Evolutionary conservation across 2,329 filamentous ascomycete genomes (phyloP), one percentile per base, ranked within the genome.

Genomic region (Aschersonia sp.): DNA sequence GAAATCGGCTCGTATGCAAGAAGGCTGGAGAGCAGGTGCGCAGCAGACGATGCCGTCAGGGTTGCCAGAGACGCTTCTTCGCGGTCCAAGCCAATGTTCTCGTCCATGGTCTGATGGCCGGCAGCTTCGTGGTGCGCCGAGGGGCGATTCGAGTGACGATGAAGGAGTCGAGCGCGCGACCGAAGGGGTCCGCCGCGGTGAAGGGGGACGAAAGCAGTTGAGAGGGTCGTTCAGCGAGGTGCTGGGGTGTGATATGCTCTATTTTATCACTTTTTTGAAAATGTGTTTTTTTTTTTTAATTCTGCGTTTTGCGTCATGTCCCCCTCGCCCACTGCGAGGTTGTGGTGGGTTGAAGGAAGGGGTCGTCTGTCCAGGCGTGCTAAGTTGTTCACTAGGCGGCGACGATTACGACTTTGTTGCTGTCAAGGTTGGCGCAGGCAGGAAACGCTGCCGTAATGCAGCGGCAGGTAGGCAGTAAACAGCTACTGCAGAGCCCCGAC

Each of bases 1-100:
- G 89, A 95, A 59, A 87, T 82, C 57, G 85, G 81, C 56, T 86
- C 79, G 60, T 73, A 73, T 31, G 72, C 61, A 46, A 65, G 58
- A 52, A 72, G 67, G 54, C 65, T 63, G 48, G 60, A 54, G 43
- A 64, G 50, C 32, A 66, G 51, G 50, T 62, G 61, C 44, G 59
- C 56, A 30, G 56, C 55, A 30, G 59, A 51, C n/a, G 60, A 54
- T n/a, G 64, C 55, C n/a, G 61, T 54, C 45, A 66, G 51, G 46
- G 56, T 56, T 46, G 54, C 58, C 31, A 58, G 54, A 9, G 58
- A 55, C 49, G 58, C 60, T 43, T 62, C 60, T 43, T 62, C 56
- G 50, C 57, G 60, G 45, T 56, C 58, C 51, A 59, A 59, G 46
- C 63, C 65, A 47, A 61, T 57, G 49, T 65, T 64, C 51, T 68